Base-by-base conservation (phyloP, 768 basidiomycete species). In the Nidularia sp. region DNA sequence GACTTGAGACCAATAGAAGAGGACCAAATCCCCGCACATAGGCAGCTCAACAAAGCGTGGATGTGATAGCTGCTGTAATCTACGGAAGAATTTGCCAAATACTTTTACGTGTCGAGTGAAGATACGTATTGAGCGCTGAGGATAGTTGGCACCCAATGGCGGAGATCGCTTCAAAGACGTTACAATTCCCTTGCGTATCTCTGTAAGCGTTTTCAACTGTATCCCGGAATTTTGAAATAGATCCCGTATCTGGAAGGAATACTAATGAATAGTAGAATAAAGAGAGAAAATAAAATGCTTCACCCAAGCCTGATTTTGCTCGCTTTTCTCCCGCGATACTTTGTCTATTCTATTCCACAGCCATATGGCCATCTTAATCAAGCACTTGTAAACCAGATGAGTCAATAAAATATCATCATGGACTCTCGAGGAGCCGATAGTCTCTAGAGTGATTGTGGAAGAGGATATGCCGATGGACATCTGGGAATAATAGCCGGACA, bases 1-100 rank as follows among this genome's bases (percentile, higher is more conserved):
- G 18, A 93, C 83, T 61, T 88, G 83, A 32, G 77, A 79, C 91
- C 91, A 93, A 62, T 91, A 92, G 59, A 83, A 92, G 31, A 90
- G 70, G 47, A 93, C 79, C 25, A 91, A 63, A 50, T 86, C 82
- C 32, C 76, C 78, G 58, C 84, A 89, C 43, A 70, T 66, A 2
- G 88, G 84, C 22, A 92, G 68, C 39, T 69, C 65, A 5, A 85
- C 77, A 61, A 93, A 93, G 15, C 80, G 80, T 39, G 71, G 52
- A 15, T 71, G 58, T 7, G 78, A 74, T 15, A 86, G 73, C 59
- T 87, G 83, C 55, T 91, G 86, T 57, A 92, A 60, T 33, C 86
- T 77, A 45, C 88, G 76, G 71, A 91, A 93, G 60, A 87, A 84
- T 66, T 92, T 93, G 10, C 90, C 92, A 59, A 90, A 85, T 33